Conservation (phyloP, 306 rosid genomes). For the Rosa rugosa region DNA sequence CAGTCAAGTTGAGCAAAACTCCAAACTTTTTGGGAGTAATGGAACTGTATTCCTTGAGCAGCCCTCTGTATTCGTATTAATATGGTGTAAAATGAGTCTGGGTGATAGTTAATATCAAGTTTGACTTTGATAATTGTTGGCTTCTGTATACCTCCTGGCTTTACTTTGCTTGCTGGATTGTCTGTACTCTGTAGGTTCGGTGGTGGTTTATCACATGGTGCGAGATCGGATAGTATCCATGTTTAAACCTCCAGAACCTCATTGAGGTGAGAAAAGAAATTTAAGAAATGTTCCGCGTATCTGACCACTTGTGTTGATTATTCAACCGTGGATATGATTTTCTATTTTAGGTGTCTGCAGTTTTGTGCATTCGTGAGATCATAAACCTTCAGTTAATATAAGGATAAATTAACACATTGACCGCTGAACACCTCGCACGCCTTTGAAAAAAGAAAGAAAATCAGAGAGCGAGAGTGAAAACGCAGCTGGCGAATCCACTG, state of each 20-base stretch:
- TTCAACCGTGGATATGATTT: background rate
- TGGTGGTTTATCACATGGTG: too few relatives aligned
- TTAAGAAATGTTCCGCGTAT: background rate
- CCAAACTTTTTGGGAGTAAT: background rate
- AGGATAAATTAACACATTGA: background rate
- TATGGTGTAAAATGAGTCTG: background rate
- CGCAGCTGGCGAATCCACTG: background rate
- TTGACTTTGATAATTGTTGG: background rate
- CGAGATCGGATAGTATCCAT: background rate
- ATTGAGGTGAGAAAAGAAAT: background rate
- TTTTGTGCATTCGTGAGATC: background rate
- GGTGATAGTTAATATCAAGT: background rate
- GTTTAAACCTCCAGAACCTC: background rate
- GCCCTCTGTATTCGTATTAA: too few relatives aligned
- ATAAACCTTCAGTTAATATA: background rate
- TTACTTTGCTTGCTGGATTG: too few relatives aligned
- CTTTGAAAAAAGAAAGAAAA: too few relatives aligned
- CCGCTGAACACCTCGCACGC: too few relatives aligned
- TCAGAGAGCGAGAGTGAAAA: too few relatives aligned
- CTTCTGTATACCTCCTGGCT: too few relatives aligned
- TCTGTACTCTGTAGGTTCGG: too few relatives aligned
- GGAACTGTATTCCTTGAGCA: background rate
- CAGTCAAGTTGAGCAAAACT: background rate
- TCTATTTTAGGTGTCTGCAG: background rate
- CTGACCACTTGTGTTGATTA: background rate